Evolutionary conservation across 257 asterid genomes (phyloP).

Genomic region (Solanum bulbocastanum): DNA sequence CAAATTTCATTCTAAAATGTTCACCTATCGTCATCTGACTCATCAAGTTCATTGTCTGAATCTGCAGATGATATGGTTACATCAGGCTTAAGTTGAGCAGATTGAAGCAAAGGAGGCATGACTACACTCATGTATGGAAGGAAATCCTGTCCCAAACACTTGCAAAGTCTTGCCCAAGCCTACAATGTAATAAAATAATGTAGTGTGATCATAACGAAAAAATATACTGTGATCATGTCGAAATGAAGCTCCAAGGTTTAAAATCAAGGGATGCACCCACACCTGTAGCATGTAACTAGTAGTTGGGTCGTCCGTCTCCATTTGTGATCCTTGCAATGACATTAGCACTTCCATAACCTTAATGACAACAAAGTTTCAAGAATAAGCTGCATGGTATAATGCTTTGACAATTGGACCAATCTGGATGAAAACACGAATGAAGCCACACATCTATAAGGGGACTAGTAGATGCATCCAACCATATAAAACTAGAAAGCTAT

Average conservation of each 20-base stretch:
- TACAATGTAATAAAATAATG: constrained; percentile 5
- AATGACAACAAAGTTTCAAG: neutral
- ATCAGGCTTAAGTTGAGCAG: constrained; percentile 95
- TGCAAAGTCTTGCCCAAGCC: constrained; percentile 99
- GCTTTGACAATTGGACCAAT: neutral
- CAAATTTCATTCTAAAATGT: neutral
- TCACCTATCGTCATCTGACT: constrained; percentile 84
- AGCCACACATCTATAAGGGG: neutral
- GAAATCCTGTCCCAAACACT: constrained; percentile 93
- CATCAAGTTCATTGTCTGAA: constrained; percentile 73
- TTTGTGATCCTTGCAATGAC: constrained; percentile 88
- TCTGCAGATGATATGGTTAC: constrained; percentile 80
- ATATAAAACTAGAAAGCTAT: neutral
- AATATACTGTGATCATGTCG: neutral
- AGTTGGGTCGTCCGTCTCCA: constrained; percentile 93
- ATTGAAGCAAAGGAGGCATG: constrained; percentile 88
- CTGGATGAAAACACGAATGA: neutral
- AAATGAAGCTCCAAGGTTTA: neutral
- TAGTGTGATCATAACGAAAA: neutral
- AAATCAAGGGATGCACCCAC: constrained; percentile 6
- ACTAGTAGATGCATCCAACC: neutral
- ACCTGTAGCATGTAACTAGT: constrained; percentile 95
- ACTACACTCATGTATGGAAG: constrained; percentile 92
- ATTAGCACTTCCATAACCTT: constrained; percentile 92
- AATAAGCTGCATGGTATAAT: neutral